Evolutionary conservation across 83 land plant species (phyloP), one percentile per base, ranked within the genome.

Genomic region (Larix sibirica): DNA sequence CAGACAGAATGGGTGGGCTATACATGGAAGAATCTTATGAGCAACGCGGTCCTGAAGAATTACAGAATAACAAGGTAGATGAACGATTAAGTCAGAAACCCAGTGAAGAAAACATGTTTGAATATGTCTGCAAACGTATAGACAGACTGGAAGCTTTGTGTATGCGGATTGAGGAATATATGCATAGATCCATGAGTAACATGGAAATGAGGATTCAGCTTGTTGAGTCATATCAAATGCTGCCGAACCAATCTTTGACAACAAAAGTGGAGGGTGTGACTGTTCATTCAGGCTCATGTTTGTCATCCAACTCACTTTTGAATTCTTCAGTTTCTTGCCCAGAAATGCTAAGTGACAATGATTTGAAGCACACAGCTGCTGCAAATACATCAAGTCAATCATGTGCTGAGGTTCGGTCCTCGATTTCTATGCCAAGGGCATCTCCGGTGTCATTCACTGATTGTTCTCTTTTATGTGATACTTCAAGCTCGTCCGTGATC

Each of bases 101-200:
- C 40, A 14, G 14, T 81, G 50, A 38, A 38, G 54, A 42, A 36
- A 80, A n/a, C 16, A 20, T 93, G 90, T 77, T 56, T 44, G 88
- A 84, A 21, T 79, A 87, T 33, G 83, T 93, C 50, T 80, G 84
- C 79, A 75, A 69, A 24, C 86, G 87, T 10, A 83, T 93, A 38
- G 77, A 79, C 76, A 89, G 85, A 76, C 64, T 93, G 76, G 95
- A 90, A 70, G 84, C 84, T 77, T 56, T 80, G 56, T 86, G 81
- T 67, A 60, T 82, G 71, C 89, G 87, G 78, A 88, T 93, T 86
- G 95, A 93, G 84, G 93, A 91, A 28, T 87, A 84, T n/a, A 82
- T 93, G 87, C 61, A 84, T 33, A 89, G 82, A 36, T 91, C 93
- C 76, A 80, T 93, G 31, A 75, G n/a, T 56, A 81, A 80, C 73